phyloP scores from a whole-genome alignment of 2,329 filamentous ascomycete species.

The Penicillium sp. region DNA sequence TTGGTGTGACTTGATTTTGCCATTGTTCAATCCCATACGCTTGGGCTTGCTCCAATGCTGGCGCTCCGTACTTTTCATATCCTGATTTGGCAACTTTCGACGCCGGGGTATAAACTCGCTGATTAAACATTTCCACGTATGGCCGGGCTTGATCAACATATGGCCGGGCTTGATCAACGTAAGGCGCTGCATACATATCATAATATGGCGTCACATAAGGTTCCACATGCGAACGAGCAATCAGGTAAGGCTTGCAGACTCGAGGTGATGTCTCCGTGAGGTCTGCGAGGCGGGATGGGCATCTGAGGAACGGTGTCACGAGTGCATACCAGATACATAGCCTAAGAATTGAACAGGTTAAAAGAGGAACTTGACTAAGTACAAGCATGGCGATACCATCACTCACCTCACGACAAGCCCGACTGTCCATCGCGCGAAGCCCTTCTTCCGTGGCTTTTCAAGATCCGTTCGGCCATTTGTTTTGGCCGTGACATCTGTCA shows the following conservation, averaged over 20 bases:
- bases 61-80: constrained; percentile 70
- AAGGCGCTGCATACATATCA: constrained; percentile 75
- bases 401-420: constrained; percentile 38
- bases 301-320: constrained; percentile 75
- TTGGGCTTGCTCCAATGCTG: constrained; percentile 66
- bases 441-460: constrained; percentile 17
- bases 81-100: constrained; percentile 60
- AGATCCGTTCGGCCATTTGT: constrained; percentile 10
- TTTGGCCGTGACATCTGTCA: constrained; percentile 20
- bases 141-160: constrained; percentile 72
- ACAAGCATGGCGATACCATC: constrained; percentile 6
- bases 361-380: not conserved
- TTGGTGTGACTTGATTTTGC: constrained; percentile 74
- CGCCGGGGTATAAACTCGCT: constrained; percentile 65
- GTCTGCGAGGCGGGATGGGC: constrained; percentile 66
- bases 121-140: constrained; percentile 61
- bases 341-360: constrained; percentile 46
- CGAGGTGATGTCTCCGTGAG: constrained; percentile 68
- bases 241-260: constrained; percentile 77
- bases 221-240: constrained; percentile 63
- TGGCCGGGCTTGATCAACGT: constrained; percentile 72
- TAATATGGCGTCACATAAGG: constrained; percentile 87
- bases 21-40: constrained; percentile 70
- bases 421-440: constrained; percentile 34
- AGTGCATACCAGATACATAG: constrained; percentile 83